phyloP scores from a whole-genome alignment of 73 alveolate genomes.

The Tetrahymena borealis region DNA sequence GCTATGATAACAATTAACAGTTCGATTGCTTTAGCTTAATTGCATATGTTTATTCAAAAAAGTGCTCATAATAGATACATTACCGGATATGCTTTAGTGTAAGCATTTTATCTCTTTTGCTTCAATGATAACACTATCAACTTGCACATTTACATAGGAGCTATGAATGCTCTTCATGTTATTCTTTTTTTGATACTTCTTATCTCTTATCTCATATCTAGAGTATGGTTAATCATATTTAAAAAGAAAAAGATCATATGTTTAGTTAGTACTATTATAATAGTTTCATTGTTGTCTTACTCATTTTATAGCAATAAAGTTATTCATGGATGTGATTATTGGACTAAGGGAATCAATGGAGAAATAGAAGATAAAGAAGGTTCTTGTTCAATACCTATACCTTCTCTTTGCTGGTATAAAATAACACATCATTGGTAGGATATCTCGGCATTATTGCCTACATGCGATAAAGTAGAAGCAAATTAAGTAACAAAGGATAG shows the following conservation, averaged over 20 bases:
- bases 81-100: neutral
- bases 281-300: neutral
- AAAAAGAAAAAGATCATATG: neutral
- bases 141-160: neutral
- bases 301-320: neutral
- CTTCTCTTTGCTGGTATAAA: neutral
- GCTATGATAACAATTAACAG: neutral
- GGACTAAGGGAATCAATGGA: neutral
- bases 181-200: neutral
- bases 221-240: neutral
- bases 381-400: neutral
- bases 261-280: neutral
- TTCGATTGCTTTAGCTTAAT: neutral
- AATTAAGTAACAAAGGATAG: neutral
- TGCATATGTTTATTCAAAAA: neutral
- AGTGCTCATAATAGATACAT: neutral
- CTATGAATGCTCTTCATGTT: neutral
- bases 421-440: neutral
- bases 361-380: neutral
- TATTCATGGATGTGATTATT: neutral
- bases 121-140: neutral
- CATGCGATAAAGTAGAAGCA: neutral
- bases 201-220: neutral
- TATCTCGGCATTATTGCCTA: neutral
- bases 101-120: neutral